Conservation (phyloP, 805 yeast species). For the Metschnikowia drakensbergensis region DNA sequence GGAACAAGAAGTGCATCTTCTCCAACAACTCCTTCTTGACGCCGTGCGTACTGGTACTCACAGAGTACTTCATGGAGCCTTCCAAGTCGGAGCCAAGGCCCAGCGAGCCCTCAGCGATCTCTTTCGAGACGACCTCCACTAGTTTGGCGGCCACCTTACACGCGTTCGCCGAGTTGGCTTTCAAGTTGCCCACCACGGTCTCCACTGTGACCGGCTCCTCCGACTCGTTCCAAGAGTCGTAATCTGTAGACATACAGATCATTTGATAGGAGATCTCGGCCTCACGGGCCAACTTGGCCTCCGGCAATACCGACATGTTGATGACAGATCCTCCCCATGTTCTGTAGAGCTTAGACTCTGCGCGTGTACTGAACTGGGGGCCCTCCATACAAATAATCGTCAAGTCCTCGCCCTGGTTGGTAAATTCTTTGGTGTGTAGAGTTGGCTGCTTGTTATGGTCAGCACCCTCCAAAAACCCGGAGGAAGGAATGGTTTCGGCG, state of each 20-base stretch:
- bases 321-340: constrained; percentile 92
- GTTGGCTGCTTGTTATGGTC: constrained; percentile 36
- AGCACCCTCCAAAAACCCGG: constrained; percentile 52
- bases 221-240: constrained; percentile 95
- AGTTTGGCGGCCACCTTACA: constrained; percentile 67
- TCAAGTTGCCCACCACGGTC: constrained; percentile 85
- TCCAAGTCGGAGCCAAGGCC: constrained; percentile 63
- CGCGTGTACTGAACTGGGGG: constrained; percentile 95
- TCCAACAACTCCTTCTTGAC: constrained; percentile 68
- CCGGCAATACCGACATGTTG: constrained; percentile 97
- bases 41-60: constrained; percentile 72
- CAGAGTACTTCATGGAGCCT: constrained; percentile 77
- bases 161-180: constrained; percentile 85
- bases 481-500: constrained; percentile 41
- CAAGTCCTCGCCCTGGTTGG: constrained; percentile 65
- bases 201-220: constrained; percentile 99
- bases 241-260: constrained; percentile 98
- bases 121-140: constrained; percentile 62
- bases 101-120: constrained; percentile 48
- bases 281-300: constrained; percentile 93
- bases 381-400: constrained; percentile 98
- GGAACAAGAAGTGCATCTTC: constrained; percentile 83
- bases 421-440: constrained; percentile 58
- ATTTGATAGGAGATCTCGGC: constrained; percentile 96
- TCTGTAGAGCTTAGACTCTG: constrained; percentile 84